These are phyloP conservation scores for Vitis hybrid DNA, from an alignment of 177 flowering plant genomes.

Conservation along the genomic window DNA sequence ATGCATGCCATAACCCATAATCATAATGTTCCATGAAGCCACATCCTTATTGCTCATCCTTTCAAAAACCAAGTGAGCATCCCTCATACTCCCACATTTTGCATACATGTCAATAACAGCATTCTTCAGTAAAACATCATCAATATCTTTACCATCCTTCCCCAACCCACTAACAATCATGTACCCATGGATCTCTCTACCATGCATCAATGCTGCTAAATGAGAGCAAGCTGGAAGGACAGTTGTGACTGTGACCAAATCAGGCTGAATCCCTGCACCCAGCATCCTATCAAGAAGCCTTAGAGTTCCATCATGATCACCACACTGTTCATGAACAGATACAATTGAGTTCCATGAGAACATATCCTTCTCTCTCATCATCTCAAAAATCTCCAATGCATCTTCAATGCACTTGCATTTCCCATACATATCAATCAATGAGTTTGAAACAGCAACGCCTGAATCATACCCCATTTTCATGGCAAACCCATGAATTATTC, in stretches of 20 bases:
- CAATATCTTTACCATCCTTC: slow-evolving; percentile 13
- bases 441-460: slow-evolving; percentile 46
- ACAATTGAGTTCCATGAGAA: slow-evolving; percentile 75
- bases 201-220: slow-evolving; percentile 58
- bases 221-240: slow-evolving; percentile 58
- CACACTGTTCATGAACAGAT: slow-evolving; percentile 46
- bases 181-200: slow-evolving; percentile 60
- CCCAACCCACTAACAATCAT: slow-evolving; percentile 49
- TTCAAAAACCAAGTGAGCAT: slow-evolving; percentile 48
- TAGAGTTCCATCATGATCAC: slow-evolving; percentile 48
- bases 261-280: slow-evolving; percentile 37
- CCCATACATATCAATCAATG: slow-evolving; percentile 74
- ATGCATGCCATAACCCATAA: slow-evolving; percentile 64
- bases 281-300: slow-evolving; percentile 48
- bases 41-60: slow-evolving; percentile 39
- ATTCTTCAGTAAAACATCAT: slow-evolving; percentile 36
- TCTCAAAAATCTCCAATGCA: slow-evolving; percentile 43
- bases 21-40: slow-evolving; percentile 77
- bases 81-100: slow-evolving; percentile 65
- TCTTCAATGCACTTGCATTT: slow-evolving; percentile 46
- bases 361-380: slow-evolving; percentile 51
- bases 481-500: slow-evolving; percentile 50
- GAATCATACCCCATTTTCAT: slow-evolving; percentile 50
- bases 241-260: slow-evolving; percentile 48
- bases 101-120: slow-evolving; percentile 75